A percentile compares a stretch with the other conserved stretches of the same genome.
These are phyloP conservation scores for Neurospora intermedia DNA, from an alignment of 495 filamentous ascomycete genomes.

Conservation along the genomic window DNA sequence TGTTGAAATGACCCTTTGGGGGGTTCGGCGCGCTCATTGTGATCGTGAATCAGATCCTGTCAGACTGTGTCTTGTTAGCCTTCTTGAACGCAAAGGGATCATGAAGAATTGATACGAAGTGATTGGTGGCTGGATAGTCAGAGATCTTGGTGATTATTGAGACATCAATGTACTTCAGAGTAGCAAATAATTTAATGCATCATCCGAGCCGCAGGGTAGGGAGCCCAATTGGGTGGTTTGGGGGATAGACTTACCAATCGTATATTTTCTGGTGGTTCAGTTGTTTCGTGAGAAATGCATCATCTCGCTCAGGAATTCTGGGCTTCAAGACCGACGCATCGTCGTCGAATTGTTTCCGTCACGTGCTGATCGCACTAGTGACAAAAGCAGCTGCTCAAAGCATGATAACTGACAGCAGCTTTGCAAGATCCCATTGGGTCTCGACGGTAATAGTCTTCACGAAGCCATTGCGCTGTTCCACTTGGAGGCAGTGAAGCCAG, in stretches of 20 bases:
- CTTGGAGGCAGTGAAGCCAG: not conserved
- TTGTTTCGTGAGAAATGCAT: not conserved
- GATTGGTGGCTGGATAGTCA: slow-evolving; percentile 28
- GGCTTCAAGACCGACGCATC: not conserved
- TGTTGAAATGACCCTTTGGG: slow-evolving; percentile 52
- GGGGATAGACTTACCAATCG: slow-evolving; percentile 8
- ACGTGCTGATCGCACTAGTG: not conserved
- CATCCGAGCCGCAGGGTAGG: slow-evolving; percentile 24
- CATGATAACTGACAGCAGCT: not conserved
- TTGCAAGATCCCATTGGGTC: not conserved
- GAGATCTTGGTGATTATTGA: slow-evolving; percentile 52
- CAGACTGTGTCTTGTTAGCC: not conserved
- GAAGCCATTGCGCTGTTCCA: not conserved
- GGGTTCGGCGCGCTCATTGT: slow-evolving; percentile 26
- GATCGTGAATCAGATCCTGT: slow-evolving; percentile 8
- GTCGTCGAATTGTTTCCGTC: not conserved
- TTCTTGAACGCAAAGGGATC: not conserved
- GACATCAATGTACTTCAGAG: slow-evolving; percentile 45
- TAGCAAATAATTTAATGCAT: slow-evolving; percentile 55
- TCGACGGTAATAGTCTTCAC: not conserved
- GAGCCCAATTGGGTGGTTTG: not conserved
- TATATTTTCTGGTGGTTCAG: not conserved
- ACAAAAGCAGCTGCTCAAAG: not conserved
- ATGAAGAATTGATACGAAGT: slow-evolving; percentile 2
- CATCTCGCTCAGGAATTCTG: not conserved